Evolutionary conservation across 2,329 filamentous ascomycete species (phyloP), one percentile per base, ranked within the genome.

Genomic region (Phialemoniopsis sp.): DNA sequence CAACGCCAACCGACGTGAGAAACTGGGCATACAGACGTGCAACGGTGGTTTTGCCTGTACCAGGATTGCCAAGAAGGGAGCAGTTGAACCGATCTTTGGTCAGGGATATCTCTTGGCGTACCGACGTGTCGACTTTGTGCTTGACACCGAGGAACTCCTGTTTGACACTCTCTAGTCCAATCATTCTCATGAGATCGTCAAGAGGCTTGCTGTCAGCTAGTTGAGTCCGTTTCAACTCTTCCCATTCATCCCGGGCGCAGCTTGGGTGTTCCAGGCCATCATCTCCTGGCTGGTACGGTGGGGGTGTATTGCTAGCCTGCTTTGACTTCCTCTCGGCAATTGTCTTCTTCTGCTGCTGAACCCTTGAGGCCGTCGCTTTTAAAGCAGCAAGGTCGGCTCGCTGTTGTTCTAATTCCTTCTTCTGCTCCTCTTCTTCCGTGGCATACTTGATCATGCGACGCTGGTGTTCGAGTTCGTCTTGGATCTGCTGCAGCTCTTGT

Each of bases 1-100:
- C 65, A 0, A 78, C 76, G 0, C 80, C 78, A 0, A 86, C 61
- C 0, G 76, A 70, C 0, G 72, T 68, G 0, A 91, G 63, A 29
- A 89, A 83, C 7, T 77, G 70, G 0, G 76, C 82, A 41, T 87
- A 89, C 0, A 85, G 60, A 0, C 85, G 70, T 0, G 86, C 86
- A 0, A 90, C 80, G 0, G 86, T 90, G 0, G 87, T 91, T 63
- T 89, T 89, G 0, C 80, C 77, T 2, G 85, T 89, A 4, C 87
- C 86, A 0, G 86, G 85, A 48, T 89, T 90, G 0, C 86, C 86
- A 0, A 89, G 60, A 4, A 90, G 58, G 0, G 72, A 70, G 2
- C 75, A 72, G 8, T 82, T 76, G 37, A 84, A 80, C 2, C 86
- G 65, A 43, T 88, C 80, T 0, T 64, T 59, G 1, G 59, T 63